phyloP scores from a whole-genome alignment of 495 filamentous ascomycete genomes.

The Talaromyces trachyspermus region DNA sequence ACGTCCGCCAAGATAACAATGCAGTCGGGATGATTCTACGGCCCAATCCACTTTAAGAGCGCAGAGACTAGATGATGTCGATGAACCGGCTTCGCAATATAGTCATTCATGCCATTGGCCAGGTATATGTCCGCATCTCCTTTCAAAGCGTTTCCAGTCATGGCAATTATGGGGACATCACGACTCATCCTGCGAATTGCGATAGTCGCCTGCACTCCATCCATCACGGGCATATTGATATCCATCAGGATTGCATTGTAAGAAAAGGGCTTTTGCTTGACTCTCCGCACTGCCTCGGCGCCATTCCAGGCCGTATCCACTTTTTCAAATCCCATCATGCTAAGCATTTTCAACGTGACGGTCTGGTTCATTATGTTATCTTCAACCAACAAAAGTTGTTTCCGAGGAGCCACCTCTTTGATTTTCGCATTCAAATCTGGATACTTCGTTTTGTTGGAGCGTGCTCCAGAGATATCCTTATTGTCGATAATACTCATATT shows the following conservation, averaged over 20 bases:
- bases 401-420: slow-evolving; percentile 29
- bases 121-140: slow-evolving; percentile 52
- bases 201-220: slow-evolving; percentile 56
- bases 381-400: slow-evolving; percentile 49
- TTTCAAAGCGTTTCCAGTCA: slow-evolving; percentile 58
- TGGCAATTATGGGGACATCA: slow-evolving; percentile 51
- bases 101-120: slow-evolving; percentile 55
- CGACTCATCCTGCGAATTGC: slow-evolving; percentile 49
- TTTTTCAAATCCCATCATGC: slow-evolving; percentile 44
- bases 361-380: slow-evolving; percentile 59
- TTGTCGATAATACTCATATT: slow-evolving; percentile 37
- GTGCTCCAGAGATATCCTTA: neutral
- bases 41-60: slow-evolving; percentile 33
- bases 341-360: slow-evolving; percentile 52
- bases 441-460: no score
- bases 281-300: slow-evolving; percentile 45
- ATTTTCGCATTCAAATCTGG: slow-evolving; percentile 16
- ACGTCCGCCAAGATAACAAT: no score
- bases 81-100: slow-evolving; percentile 54
- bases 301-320: slow-evolving; percentile 51
- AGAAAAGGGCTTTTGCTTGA: slow-evolving; percentile 39
- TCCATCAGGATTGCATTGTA: slow-evolving; percentile 55
- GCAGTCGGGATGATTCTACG: slow-evolving; percentile 10
- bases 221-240: slow-evolving; percentile 68
- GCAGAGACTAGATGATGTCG: slow-evolving; percentile 30